These are phyloP conservation scores for Russula sp. DNA, from an alignment of 768 basidiomycete genomes.

Conservation along the genomic window DNA sequence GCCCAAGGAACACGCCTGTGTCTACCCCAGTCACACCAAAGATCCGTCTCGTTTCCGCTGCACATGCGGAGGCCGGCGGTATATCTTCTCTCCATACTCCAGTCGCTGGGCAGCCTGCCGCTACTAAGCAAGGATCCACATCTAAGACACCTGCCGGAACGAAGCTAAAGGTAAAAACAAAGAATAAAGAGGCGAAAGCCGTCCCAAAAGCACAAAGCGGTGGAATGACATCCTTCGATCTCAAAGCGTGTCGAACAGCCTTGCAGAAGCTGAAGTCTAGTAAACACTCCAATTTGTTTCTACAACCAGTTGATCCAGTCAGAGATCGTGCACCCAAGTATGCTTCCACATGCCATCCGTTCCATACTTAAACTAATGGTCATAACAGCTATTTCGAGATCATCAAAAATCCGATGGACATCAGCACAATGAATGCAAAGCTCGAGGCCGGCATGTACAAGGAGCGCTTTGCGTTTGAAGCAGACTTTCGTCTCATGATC, in stretches of 20 bases:
- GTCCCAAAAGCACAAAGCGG: constrained; percentile 67
- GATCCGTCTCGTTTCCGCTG: constrained; percentile 43
- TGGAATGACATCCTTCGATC: constrained; percentile 75
- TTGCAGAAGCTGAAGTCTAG: constrained; percentile 76
- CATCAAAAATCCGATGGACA: constrained; percentile 93
- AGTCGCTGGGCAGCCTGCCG: background rate
- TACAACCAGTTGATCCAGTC: constrained; percentile 94
- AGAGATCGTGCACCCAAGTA: constrained; percentile 89
- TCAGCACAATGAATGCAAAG: constrained; percentile 84
- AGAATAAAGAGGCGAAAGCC: constrained; percentile 42
- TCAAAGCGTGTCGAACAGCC: constrained; percentile 69
- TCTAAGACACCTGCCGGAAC: constrained; percentile 9
- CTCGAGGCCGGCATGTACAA: constrained; percentile 83
- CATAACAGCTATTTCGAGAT: constrained; percentile 79
- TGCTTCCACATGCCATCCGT: constrained; percentile 29
- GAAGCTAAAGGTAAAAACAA: constrained; percentile 28
- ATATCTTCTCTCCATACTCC: constrained; percentile 35
- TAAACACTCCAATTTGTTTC: constrained; percentile 72
- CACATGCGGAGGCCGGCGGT: constrained; percentile 34
- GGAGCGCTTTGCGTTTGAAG: constrained; percentile 76
- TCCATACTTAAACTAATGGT: constrained; percentile 5
- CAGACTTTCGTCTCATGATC: constrained; percentile 87
- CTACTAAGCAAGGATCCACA: constrained; percentile 19
- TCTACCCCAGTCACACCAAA: constrained; percentile 46
- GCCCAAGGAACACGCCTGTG: constrained; percentile 37